Evolutionary conservation across 108 stramenopile genomes (phyloP).

Genomic region (Thalassiosira profunda): DNA sequence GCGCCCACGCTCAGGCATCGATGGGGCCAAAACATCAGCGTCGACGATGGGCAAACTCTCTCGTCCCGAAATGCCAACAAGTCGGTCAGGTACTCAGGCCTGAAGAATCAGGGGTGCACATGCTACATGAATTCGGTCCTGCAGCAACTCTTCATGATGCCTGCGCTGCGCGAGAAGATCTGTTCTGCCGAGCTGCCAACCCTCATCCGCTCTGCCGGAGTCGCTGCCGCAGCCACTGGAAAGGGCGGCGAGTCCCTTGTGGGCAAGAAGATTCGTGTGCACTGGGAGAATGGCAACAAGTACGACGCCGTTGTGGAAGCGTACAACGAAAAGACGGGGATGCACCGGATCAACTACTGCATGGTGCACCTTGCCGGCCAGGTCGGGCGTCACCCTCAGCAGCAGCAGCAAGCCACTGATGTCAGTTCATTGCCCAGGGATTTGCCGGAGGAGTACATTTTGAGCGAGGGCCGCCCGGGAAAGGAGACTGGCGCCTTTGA

Average conservation of each 20-base stretch:
- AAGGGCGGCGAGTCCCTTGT: slow-evolving; percentile 78
- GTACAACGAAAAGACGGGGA: slow-evolving; percentile 70
- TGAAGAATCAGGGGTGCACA: slow-evolving; percentile 98
- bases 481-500: slow-evolving; percentile 95
- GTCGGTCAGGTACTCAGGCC: slow-evolving; percentile 84
- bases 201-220: slow-evolving; percentile 66
- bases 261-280: slow-evolving; percentile 82
- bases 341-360: slow-evolving; percentile 86
- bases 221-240: slow-evolving; percentile 48
- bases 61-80: slow-evolving; percentile 37
- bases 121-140: slow-evolving; percentile 99
- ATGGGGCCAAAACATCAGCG: slow-evolving; percentile 67
- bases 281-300: slow-evolving; percentile 87
- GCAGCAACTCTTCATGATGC: slow-evolving; percentile 98
- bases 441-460: slow-evolving; percentile 82
- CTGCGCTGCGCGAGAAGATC: slow-evolving; percentile 80
- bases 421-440: slow-evolving; percentile 59
- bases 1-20: slow-evolving; percentile 77
- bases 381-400: slow-evolving; percentile 42
- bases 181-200: slow-evolving; percentile 81
- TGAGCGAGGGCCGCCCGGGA: slow-evolving; percentile 90
- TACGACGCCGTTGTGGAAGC: slow-evolving; percentile 85
- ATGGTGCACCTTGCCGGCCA: slow-evolving; percentile 57
- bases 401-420: slow-evolving; percentile 50
- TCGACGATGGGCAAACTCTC: slow-evolving; percentile 41